These are phyloP conservation scores for Speleostelium caveatum DNA, from an alignment of 78 protist species.

Conservation along the genomic window DNA sequence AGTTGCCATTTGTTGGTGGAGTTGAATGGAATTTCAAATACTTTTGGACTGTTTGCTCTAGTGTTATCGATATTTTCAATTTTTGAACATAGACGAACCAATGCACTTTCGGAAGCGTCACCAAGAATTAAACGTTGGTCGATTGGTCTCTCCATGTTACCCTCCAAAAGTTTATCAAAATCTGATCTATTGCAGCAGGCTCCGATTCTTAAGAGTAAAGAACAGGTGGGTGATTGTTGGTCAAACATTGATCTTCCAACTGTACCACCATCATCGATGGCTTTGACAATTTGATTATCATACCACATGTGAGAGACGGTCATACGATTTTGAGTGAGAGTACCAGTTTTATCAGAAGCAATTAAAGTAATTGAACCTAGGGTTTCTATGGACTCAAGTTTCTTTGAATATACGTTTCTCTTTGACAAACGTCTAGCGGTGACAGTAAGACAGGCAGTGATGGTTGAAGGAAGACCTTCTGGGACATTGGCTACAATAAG, in stretches of 20 bases:
- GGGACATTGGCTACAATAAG: constrained; percentile 94
- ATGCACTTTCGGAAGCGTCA: constrained; percentile 91
- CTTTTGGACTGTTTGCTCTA: constrained; percentile 62
- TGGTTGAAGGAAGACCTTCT: constrained; percentile 92
- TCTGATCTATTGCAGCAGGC: constrained; percentile 67
- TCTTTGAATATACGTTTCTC: constrained; percentile 90
- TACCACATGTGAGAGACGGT: constrained; percentile 83
- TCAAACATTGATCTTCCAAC: constrained; percentile 41
- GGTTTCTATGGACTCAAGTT: constrained; percentile 93
- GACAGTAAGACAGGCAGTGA: constrained; percentile 88
- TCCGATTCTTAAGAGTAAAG: constrained; percentile 14
- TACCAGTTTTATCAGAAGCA: constrained; percentile 97
- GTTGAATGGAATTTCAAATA: constrained; percentile 93
- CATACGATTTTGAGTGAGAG: constrained; percentile 93
- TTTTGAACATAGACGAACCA: constrained; percentile 50
- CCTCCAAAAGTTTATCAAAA: constrained; percentile 49
- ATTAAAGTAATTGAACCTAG: constrained; percentile 94
- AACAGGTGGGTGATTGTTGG: constrained; percentile 17
- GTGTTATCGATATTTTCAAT: constrained; percentile 27
- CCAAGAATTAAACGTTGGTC: constrained; percentile 82
- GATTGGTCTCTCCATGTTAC: constrained; percentile 63
- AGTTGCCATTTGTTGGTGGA: constrained; percentile 92
- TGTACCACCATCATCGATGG: constrained; percentile 36
- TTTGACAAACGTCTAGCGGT: constrained; percentile 80
- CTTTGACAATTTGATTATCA: constrained; percentile 46